These are phyloP conservation scores for Penicillium sp. DNA, from an alignment of 2,329 filamentous ascomycete species.

Conservation along the genomic window DNA sequence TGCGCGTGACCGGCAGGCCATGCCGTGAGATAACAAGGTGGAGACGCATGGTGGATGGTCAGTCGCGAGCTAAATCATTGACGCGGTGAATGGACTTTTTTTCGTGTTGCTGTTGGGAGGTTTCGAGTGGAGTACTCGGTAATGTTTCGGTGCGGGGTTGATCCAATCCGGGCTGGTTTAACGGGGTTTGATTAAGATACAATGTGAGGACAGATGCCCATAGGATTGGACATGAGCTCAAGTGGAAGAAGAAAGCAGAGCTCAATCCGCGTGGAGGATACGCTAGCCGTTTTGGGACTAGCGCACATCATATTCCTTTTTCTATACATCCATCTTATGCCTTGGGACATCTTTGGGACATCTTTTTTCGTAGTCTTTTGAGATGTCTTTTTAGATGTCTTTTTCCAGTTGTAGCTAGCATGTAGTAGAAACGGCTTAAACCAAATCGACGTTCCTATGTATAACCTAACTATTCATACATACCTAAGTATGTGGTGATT, in stretches of 20 bases:
- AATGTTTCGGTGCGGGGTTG: not conserved
- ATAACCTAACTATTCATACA: no score
- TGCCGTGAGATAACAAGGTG: constrained; percentile 72
- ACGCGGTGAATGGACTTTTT: constrained; percentile 10
- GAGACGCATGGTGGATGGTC: constrained; percentile 60
- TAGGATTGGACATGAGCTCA: not conserved
- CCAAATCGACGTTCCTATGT: no score
- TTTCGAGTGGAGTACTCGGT: not conserved
- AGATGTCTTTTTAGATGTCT: no score
- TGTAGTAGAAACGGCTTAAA: no score
- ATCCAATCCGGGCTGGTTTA: not conserved
- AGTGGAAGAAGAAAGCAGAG: constrained; percentile 8
- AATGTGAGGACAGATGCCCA: constrained; percentile 6
- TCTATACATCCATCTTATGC: no score
- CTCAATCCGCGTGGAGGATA: constrained; percentile 9
- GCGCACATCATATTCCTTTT: not conserved
- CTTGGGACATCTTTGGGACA: no score
- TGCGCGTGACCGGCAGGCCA: constrained; percentile 67
- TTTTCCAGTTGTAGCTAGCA: no score
- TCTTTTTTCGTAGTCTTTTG: no score
- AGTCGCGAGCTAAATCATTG: constrained; percentile 17
- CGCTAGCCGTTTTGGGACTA: constrained; percentile 3
- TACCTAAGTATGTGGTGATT: no score
- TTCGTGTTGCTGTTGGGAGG: not conserved
- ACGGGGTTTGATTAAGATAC: not conserved